Base-by-base conservation (phyloP, 495 filamentous ascomycete species). In the Penicillium malachiteum region DNA sequence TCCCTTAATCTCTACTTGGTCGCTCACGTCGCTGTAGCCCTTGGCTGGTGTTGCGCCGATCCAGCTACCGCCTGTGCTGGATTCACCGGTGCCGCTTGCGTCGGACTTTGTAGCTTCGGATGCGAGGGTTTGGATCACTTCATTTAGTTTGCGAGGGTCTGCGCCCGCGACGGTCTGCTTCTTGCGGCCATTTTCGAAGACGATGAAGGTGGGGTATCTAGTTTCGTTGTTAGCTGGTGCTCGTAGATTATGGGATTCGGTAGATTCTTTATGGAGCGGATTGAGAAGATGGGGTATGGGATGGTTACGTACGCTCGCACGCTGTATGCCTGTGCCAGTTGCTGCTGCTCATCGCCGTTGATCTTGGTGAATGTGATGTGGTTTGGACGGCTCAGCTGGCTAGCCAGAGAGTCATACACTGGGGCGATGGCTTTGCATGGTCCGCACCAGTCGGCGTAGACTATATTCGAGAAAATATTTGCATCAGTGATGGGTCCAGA, bases 401-500 rank as follows among this genome's bases (percentile, higher is more conserved):
- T 65, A 16, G 91, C 86, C 40, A 96, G 81, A 71, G 88, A 81
- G 60, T 93, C 88, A 73, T 90, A 97, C 50, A 89, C 67, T 9
- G 92, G 90, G n/a, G 87, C 87, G 55, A 96, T 90, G 52, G 82
- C 75, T 60, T 91, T 90, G 81, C 89, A 96, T 63, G 92, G 89
- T 30, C 78, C 86, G 69, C 89, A 93, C 89, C 88, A 94, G 62
- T 88, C 83, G 63, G 92, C 89, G 69, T 91, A 90, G 78, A 97
- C 92, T 96, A 63, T 9, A 10, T 37, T 46, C 2, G 1, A 13
- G 26, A 14, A 43, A 13, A 26, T 18, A 11, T 39, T 31, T 42
- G 40, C 41, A 41, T 59, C 39, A 61, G 55, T 50, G 32, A 37
- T 34, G 31, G 41, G 35, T 50, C 4, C 21, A 26, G 21, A 4